Evolutionary conservation across 1,284 basidiomycete genomes (phyloP).

Genomic region (Papiliotrema nemorosa): DNA sequence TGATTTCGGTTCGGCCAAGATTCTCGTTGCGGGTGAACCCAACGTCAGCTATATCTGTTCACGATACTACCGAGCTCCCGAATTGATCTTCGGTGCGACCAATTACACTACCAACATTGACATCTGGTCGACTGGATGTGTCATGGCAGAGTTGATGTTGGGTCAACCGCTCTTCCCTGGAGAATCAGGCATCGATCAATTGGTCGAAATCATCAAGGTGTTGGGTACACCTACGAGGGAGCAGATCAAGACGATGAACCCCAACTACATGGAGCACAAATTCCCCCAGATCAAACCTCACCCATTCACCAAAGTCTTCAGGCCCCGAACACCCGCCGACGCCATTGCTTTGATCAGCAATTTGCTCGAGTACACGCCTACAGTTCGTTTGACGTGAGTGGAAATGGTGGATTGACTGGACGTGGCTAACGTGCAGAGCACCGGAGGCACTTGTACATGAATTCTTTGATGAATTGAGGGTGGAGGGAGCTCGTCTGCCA

Average conservation of each 20-base stretch:
- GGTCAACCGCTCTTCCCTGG: conserved; percentile 98
- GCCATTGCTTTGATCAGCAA: conserved; percentile 95
- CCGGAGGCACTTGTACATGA: conserved; percentile 92
- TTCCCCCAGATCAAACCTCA: conserved; percentile 99
- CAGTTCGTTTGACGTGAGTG: conserved; percentile 66
- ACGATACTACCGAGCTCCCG: conserved; percentile 97
- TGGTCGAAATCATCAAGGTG: conserved; percentile 99
- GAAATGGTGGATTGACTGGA: not conserved
- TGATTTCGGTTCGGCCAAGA: conserved; percentile 99
- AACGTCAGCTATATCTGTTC: conserved; percentile 99
- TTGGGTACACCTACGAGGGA: conserved; percentile 96
- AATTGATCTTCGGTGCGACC: conserved; percentile 98
- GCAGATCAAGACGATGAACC: conserved; percentile 99
- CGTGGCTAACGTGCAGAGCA: conserved; percentile 50
- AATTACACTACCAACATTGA: conserved; percentile 99
- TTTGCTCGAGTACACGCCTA: conserved; percentile 95
- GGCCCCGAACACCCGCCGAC: conserved; percentile 91
- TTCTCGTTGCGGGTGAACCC: conserved; percentile 93
- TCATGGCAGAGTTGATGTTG: conserved; percentile 99
- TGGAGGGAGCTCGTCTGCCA: conserved; percentile 86
- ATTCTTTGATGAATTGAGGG: conserved; percentile 95
- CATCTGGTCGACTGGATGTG: conserved; percentile 99
- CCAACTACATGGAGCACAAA: conserved; percentile 99
- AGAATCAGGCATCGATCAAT: conserved; percentile 98
- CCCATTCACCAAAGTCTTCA: conserved; percentile 96